These are phyloP conservation scores for Articulospora tetracladia DNA, from an alignment of 495 filamentous ascomycete species.

Conservation along the genomic window DNA sequence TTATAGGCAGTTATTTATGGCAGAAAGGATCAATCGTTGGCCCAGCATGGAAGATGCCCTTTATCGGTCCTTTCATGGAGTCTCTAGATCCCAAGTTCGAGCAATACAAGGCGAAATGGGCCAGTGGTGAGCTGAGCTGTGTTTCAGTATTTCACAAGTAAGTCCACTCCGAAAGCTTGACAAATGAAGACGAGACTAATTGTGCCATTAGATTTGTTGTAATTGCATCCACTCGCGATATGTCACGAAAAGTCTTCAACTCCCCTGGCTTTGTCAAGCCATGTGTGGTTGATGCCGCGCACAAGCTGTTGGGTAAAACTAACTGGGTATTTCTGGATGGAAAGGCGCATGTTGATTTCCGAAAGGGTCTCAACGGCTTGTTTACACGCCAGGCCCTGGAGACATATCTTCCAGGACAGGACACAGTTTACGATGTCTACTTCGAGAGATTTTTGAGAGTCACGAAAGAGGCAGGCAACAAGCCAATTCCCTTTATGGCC, in stretches of 20 bases:
- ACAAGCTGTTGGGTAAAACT: constrained; percentile 85
- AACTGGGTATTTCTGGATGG: constrained; percentile 99
- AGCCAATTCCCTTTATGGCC: constrained; percentile 83
- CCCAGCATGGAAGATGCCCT: constrained; percentile 80
- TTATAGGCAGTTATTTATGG: constrained; percentile 76
- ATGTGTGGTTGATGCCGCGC: constrained; percentile 91
- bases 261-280: constrained; percentile 90
- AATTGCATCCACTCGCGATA: constrained; percentile 91
- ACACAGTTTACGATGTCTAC: constrained; percentile 86
- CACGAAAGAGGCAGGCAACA: constrained; percentile 62
- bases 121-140: constrained; percentile 86
- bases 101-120: constrained; percentile 89
- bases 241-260: constrained; percentile 97
- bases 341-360: constrained; percentile 91
- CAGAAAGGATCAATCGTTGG: constrained; percentile 85
- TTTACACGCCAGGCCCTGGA: constrained; percentile 91
- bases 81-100: constrained; percentile 90
- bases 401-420: constrained; percentile 85
- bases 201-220: constrained; percentile 75
- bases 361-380: constrained; percentile 90
- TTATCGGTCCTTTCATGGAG: constrained; percentile 93
- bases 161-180: constrained; percentile 26
- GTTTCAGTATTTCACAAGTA: constrained; percentile 99
- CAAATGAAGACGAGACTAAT: not conserved
- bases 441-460: constrained; percentile 73